phyloP scores from a whole-genome alignment of 768 basidiomycete genomes.

The Fomitopsis pulvina region DNA sequence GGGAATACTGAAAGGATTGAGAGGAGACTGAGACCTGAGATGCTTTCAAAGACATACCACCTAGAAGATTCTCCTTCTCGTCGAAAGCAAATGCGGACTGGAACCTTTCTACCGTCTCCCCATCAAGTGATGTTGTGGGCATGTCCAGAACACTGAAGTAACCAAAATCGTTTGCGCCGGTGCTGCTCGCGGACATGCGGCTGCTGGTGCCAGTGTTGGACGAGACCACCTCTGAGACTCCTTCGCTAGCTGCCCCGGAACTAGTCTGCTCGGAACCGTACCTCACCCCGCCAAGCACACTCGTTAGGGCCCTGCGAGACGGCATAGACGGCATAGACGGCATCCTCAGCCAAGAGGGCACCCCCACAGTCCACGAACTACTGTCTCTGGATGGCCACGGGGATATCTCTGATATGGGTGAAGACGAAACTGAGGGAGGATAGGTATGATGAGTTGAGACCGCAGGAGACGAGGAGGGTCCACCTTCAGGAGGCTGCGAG shows the following conservation, averaged over 20 bases:
- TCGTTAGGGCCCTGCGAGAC: conserved; percentile 18
- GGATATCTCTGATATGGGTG: conserved; percentile 31
- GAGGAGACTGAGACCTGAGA: neutral
- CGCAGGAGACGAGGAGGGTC: conserved; percentile 2
- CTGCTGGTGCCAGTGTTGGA: conserved; percentile 24
- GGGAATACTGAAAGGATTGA: conserved; percentile 61
- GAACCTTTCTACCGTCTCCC: conserved; percentile 69
- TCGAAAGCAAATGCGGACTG: conserved; percentile 77
- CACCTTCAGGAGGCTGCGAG: conserved; percentile 20
- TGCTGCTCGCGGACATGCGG: conserved; percentile 23
- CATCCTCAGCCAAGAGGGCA: conserved; percentile 63
- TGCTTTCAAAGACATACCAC: conserved; percentile 50
- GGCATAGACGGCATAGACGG: conserved; percentile 19
- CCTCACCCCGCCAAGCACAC: conserved; percentile 7
- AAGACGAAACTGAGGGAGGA: conserved; percentile 61
- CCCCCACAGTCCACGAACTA: conserved; percentile 52
- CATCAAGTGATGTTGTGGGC: conserved; percentile 54
- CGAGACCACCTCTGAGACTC: conserved; percentile 59
- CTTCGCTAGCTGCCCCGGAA: conserved; percentile 22
- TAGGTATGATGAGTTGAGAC: conserved; percentile 58
- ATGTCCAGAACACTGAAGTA: conserved; percentile 77
- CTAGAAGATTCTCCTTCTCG: conserved; percentile 80
- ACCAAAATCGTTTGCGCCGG: conserved; percentile 50
- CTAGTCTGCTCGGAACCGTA: conserved; percentile 14
- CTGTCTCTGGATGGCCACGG: conserved; percentile 44